Evolutionary conservation across 305 asterid genomes (phyloP), one percentile per base, ranked within the genome.

Genomic region (Ilex paraguariensis): DNA sequence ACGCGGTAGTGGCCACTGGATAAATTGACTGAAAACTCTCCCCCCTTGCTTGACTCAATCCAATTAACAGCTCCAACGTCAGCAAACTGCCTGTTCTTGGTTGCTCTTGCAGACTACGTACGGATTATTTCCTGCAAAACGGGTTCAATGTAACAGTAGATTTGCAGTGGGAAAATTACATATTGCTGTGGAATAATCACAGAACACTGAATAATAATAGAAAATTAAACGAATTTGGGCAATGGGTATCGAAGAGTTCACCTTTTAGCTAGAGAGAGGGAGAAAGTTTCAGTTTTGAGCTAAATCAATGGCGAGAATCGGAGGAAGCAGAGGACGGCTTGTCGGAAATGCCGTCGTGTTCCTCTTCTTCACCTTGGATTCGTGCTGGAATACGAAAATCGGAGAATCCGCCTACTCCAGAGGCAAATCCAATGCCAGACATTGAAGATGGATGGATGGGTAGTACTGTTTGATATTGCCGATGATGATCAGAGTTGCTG

Each of bases 241-340:
- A 68, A 45, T 40, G 56, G 46, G 33, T 49, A 58, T 36, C 31
- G 6, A n/a, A 10, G 28, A 54, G 16, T 33, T 58, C 49, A 79
- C 82, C 81, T 75, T 46, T 61, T 28, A 31, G 40, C 55, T 67
- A 30, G 54, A 65, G 52, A 68, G 67, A 70, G 62, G 60, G 70
- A 56, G 66, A 75, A 31, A 33, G 13, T n/a, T 52, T 66, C 39
- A 65, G 67, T 50, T 64, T 32, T 32, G 77, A 75, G 87, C 55
- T 68, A 67, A 46, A 46, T 90, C 85, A 85, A 75, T 83, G 95
- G 86, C 79, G 94, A 72, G 97, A 92, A 73, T 92, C 96, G 53
- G 97, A 87, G 83, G 98, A 88, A 82, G 98, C 98, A 81, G 96
- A 89, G 65, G 97, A 92, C 59, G 97, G 98, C 85, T 89, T 85